Evolutionary conservation across 2,329 filamentous ascomycete genomes (phyloP), one percentile per base, ranked within the genome.

Genomic region (Ascosphaera aggregata): DNA sequence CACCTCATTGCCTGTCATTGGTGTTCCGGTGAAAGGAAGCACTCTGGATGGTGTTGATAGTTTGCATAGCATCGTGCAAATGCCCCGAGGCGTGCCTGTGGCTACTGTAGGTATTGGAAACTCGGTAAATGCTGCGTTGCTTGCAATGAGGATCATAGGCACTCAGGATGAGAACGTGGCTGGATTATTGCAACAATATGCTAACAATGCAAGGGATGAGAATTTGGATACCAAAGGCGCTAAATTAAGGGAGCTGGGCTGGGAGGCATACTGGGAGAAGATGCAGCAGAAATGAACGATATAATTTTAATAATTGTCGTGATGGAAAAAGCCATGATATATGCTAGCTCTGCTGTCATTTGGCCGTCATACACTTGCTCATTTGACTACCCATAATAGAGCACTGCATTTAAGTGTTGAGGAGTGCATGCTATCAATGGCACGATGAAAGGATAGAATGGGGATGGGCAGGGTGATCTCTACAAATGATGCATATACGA

Each of bases 61-160:
- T 43, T 57, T 84, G 40, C 60, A 76, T 40, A 77, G 71, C 48
- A 82, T 82, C 45, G 76, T 80, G 3, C 76, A 82, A 51, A 82
- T 84, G 78, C 79, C 78, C 4, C 47, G 58, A 48, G 58, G 78
- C 9, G 69, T 76, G 38, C 79, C 79, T 8, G 73, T 76, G 11
- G 77, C 78, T 4, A 82, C 77, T 0, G 76, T 85, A 2, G 78
- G 72, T 9, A 81, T 84, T 54, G 80, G 81, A 56, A 84, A 84
- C 58, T 77, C 74, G 18, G 76, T 76, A 40, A 85, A 84, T 48
- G 79, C 79, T 0, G 78, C 72, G 0, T 61, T 82, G 15, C 58
- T 81, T n/a, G 77, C 78, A 0, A 66, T 76, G 16, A 62, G 76
- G 15, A 76, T 81, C 24, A 54, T 84, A 2, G 75, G 74, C 2